Evolutionary conservation across 2,329 filamentous ascomycete species (phyloP).

Genomic region (Sporothrix brasiliensis): DNA sequence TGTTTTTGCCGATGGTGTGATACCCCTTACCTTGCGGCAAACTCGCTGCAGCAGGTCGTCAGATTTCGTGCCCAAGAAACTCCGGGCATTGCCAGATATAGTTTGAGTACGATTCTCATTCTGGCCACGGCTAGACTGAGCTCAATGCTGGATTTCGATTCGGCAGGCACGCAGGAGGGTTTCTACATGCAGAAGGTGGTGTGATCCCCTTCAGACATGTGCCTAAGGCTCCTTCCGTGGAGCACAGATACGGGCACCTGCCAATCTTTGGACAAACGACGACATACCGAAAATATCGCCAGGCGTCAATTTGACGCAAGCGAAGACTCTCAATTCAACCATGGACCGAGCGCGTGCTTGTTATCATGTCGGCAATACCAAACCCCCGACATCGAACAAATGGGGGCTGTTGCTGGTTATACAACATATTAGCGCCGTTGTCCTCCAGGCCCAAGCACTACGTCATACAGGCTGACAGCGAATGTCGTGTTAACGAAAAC

Average conservation of each 20-base stretch:
- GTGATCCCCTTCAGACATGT: not conserved
- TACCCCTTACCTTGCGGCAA: not conserved
- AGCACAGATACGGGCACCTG: not conserved
- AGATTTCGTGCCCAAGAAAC: not conserved
- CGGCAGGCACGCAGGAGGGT: not conserved
- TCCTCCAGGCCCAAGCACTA: too few relatives aligned
- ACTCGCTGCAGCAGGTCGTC: not conserved
- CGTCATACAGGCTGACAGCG: too few relatives aligned
- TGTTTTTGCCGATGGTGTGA: not conserved
- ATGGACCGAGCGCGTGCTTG: not conserved
- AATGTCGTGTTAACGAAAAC: too few relatives aligned
- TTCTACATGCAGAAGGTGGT: not conserved
- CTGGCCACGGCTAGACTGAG: not conserved
- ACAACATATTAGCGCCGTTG: too few relatives aligned
- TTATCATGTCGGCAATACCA: too few relatives aligned
- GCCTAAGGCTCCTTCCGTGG: not conserved
- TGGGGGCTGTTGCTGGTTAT: too few relatives aligned
- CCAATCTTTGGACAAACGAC: not conserved
- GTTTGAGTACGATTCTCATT: not conserved
- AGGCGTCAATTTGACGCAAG: not conserved
- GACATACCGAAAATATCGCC: not conserved
- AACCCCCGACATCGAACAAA: too few relatives aligned
- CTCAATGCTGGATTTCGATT: not conserved
- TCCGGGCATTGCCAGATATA: not conserved
- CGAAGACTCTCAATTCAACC: not conserved